Percentiles rank a stretch among this genome's conserved stretches.
Evolutionary conservation across 345 rosid genomes (phyloP).

Genomic region (Carallia pectinifolia): DNA sequence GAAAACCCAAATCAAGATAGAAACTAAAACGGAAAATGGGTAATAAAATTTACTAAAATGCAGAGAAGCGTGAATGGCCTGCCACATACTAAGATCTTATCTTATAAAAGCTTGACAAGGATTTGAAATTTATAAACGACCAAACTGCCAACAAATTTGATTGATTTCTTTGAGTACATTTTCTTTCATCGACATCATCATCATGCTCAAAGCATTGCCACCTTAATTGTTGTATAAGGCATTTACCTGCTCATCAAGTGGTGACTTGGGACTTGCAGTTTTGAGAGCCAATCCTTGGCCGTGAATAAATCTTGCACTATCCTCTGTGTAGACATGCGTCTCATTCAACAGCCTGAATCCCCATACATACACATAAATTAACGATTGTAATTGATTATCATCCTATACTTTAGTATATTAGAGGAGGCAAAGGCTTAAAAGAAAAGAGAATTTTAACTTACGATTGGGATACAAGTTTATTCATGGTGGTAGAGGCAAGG

Average conservation of each 20-base stretch:
- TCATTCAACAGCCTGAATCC: constrained; percentile 74
- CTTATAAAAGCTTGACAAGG: too few species aligned
- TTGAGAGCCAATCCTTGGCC: constrained; percentile 83
- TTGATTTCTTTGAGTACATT: too few species aligned
- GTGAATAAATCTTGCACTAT: constrained; percentile 82
- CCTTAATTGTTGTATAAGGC: constrained; percentile 25
- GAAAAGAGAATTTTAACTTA: constrained; percentile 50
- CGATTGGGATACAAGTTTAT: constrained; percentile 72
- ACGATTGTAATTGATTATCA: neutral
- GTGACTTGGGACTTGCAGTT: constrained; percentile 33
- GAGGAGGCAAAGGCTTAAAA: neutral
- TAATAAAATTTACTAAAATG: too few species aligned
- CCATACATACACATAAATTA: neutral
- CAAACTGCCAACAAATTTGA: too few species aligned
- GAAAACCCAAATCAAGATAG: too few species aligned
- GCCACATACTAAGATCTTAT: too few species aligned
- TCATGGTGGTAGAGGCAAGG: constrained; percentile 78
- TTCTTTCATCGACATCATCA: too few species aligned
- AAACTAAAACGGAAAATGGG: too few species aligned
- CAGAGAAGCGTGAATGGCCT: too few species aligned
- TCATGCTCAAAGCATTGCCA: too few species aligned
- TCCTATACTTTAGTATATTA: too few species aligned
- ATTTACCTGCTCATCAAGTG: constrained; percentile 17
- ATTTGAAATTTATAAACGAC: too few species aligned
- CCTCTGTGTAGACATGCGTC: constrained; percentile 90